These are phyloP conservation scores for Endothia cerciana DNA, from an alignment of 2,329 filamentous ascomycete species.

Conservation along the genomic window DNA sequence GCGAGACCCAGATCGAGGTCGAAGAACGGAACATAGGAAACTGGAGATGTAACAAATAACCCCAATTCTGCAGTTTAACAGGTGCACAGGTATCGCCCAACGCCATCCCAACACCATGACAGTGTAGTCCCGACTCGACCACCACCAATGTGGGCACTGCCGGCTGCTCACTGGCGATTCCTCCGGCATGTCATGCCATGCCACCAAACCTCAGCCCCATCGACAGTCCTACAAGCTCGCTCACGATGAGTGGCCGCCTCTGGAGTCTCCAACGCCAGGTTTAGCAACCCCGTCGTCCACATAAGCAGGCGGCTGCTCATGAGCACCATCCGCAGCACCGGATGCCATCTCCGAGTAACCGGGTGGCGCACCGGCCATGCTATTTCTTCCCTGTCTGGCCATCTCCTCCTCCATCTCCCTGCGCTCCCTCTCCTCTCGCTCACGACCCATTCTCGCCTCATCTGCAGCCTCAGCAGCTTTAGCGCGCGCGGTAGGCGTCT, in stretches of 20 bases:
- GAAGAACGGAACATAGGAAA: too few relatives aligned
- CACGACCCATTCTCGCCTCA: slow-evolving; percentile 26
- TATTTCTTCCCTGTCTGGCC: slow-evolving; percentile 17
- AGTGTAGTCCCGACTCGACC: background rate
- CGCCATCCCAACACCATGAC: background rate
- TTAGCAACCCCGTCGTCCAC: slow-evolving; percentile 32
- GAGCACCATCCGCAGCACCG: slow-evolving; percentile 10
- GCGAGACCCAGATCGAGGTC: too few relatives aligned
- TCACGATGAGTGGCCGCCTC: slow-evolving; percentile 7
- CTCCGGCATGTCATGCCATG: background rate
- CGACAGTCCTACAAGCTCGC: background rate
- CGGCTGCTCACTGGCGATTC: background rate
- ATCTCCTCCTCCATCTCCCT: slow-evolving; percentile 14
- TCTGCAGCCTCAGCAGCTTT: slow-evolving; percentile 36
- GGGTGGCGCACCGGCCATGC: slow-evolving; percentile 33
- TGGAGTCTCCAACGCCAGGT: slow-evolving; percentile 34
- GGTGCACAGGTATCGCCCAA: background rate
- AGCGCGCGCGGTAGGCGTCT: slow-evolving; percentile 25
- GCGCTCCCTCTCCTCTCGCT: slow-evolving; percentile 24
- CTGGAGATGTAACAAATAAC: too few relatives aligned
- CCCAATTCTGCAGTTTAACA: background rate
- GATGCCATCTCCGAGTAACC: slow-evolving; percentile 32
- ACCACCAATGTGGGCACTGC: background rate
- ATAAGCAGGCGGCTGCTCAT: slow-evolving; percentile 38
- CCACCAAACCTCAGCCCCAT: too few relatives aligned